Conservation (phyloP, 495 filamentous ascomycete genomes). For the Neurospora sublineolata region DNA sequence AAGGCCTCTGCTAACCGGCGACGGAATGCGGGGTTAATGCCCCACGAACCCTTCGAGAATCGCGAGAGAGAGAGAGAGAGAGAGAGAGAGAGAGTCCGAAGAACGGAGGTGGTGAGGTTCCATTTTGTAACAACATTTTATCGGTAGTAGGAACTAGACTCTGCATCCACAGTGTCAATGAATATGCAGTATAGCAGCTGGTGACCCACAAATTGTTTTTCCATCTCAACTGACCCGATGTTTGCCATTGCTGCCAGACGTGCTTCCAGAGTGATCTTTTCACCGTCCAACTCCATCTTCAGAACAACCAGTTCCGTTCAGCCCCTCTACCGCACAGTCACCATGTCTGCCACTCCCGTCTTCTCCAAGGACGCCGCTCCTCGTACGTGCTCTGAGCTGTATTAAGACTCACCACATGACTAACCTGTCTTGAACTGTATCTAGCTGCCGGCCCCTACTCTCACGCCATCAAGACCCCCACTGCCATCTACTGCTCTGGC, state of each 20-base stretch:
- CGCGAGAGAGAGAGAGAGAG: neutral
- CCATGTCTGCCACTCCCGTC: slow-evolving; percentile 37
- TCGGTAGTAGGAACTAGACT: neutral
- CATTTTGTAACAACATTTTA: neutral
- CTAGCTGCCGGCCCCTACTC: slow-evolving; percentile 51
- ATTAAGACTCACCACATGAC: neutral
- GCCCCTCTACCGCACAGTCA: slow-evolving; percentile 14
- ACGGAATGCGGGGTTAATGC: neutral
- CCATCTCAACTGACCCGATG: slow-evolving; percentile 2
- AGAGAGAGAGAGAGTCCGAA: slow-evolving; percentile 10
- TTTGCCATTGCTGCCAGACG: slow-evolving; percentile 8
- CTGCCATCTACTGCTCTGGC: slow-evolving; percentile 82
- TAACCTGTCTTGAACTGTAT: neutral
- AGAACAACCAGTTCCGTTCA: slow-evolving; percentile 1
- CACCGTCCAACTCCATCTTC: neutral
- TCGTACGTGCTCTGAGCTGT: slow-evolving; percentile 26
- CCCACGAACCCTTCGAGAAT: neutral
- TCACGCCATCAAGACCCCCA: slow-evolving; percentile 77
- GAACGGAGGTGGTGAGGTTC: slow-evolving; percentile 14
- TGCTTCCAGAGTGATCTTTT: slow-evolving; percentile 7
- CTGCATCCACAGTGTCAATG: neutral
- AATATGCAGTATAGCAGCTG: neutral
- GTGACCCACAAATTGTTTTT: neutral
- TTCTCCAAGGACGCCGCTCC: slow-evolving; percentile 41
- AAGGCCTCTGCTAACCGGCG: neutral